Evolutionary conservation across 768 basidiomycete genomes (phyloP).

Genomic region (Gyrodon lividus): DNA sequence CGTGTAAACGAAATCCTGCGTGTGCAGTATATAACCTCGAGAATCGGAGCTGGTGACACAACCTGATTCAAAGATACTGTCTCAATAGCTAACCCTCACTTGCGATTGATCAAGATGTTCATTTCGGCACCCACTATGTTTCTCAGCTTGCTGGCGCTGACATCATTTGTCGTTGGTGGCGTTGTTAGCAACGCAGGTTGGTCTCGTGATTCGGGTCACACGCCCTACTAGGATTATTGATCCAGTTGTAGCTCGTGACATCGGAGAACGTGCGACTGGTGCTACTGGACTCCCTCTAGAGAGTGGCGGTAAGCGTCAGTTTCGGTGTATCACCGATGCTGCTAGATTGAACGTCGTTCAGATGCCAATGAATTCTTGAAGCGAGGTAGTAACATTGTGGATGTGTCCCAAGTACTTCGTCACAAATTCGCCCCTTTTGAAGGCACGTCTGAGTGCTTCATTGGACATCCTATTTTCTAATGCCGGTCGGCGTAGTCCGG

Average conservation of each 20-base stretch:
- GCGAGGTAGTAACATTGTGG: too few species aligned
- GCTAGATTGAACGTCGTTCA: too few species aligned
- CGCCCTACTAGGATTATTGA: not conserved
- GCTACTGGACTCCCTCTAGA: not conserved
- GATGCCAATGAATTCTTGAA: too few species aligned
- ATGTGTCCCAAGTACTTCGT: too few species aligned
- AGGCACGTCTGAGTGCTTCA: too few species aligned
- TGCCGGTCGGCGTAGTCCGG: too few species aligned
- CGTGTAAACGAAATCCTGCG: not conserved
- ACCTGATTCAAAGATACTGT: too few species aligned
- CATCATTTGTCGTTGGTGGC: constrained; percentile 6
- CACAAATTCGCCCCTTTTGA: not conserved
- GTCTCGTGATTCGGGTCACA: not conserved
- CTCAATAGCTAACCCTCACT: too few species aligned
- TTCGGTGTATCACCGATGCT: not conserved
- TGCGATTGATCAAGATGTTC: constrained; percentile 8
- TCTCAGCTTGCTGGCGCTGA: constrained; percentile 12
- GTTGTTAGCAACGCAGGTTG: constrained; percentile 9
- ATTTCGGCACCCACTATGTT: constrained; percentile 8
- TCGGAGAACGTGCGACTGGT: not conserved
- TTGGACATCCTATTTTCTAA: too few species aligned
- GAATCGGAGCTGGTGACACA: not conserved
- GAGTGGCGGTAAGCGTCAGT: constrained; percentile 1
- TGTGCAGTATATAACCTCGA: constrained; percentile 11
- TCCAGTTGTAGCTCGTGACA: not conserved